Conservation (phyloP, 371 early-diverging fungal genomes). For the Phascolomyces articulosus region DNA sequence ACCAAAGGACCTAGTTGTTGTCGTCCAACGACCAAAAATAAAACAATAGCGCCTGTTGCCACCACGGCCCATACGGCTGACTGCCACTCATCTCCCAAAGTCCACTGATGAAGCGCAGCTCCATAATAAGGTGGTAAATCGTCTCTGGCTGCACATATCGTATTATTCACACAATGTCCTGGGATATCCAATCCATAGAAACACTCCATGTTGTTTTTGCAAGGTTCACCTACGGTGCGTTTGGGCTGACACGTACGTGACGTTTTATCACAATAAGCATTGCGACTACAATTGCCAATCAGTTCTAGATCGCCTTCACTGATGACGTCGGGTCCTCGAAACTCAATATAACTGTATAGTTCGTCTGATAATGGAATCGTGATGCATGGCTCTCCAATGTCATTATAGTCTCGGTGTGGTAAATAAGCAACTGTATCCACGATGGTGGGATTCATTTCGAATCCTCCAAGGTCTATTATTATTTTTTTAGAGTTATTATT, state of each 20-base stretch:
- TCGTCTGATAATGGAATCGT: slow-evolving; percentile 46
- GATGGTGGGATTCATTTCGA: slow-evolving; percentile 39
- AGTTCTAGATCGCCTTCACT: slow-evolving; percentile 37
- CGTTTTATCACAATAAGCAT: slow-evolving; percentile 46
- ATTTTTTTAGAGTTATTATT: not conserved
- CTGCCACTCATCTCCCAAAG: slow-evolving; percentile 48
- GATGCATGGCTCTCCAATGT: slow-evolving; percentile 44
- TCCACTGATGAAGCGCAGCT: slow-evolving; percentile 34
- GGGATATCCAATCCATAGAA: slow-evolving; percentile 40
- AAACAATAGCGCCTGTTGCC: slow-evolving; percentile 34
- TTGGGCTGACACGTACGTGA: slow-evolving; percentile 52
- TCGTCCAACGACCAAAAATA: slow-evolving; percentile 33
- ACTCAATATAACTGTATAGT: slow-evolving; percentile 43
- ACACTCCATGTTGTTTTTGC: slow-evolving; percentile 47
- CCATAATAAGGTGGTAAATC: slow-evolving; percentile 44
- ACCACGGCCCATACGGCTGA: slow-evolving; percentile 36
- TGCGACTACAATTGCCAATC: slow-evolving; percentile 49
- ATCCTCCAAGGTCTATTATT: slow-evolving; percentile 32
- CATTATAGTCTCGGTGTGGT: slow-evolving; percentile 27
- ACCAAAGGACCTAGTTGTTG: slow-evolving; percentile 31
- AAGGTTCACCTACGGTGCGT: slow-evolving; percentile 32
- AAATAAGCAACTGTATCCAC: slow-evolving; percentile 39
- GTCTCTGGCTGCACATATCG: slow-evolving; percentile 32
- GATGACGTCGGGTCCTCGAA: slow-evolving; percentile 45
- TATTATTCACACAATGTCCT: slow-evolving; percentile 41